Conservation (phyloP, 805 yeast species). For the Torulaspora gathmanii region DNA sequence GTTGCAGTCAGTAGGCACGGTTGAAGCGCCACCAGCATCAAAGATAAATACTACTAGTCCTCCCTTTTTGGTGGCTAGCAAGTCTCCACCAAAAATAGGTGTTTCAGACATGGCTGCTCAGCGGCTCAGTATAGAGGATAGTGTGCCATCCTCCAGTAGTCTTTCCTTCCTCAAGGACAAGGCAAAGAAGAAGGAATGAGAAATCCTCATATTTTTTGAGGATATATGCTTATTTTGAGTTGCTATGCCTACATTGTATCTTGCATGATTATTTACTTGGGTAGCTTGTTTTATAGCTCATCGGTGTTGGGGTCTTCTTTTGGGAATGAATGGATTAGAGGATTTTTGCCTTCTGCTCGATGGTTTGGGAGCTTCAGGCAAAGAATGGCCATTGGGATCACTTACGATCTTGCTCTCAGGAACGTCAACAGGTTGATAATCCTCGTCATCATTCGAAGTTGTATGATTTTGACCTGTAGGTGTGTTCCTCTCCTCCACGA, state of each 20-base stretch:
- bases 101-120: slow-evolving; percentile 14
- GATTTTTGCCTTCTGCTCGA: slow-evolving; percentile 13
- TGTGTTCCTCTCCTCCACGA: neutral
- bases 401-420: neutral
- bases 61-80: slow-evolving; percentile 17
- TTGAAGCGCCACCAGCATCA: slow-evolving; percentile 1
- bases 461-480: neutral
- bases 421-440: slow-evolving; percentile 1
- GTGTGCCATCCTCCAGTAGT: slow-evolving; percentile 1
- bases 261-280: neutral
- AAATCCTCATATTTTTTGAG: neutral
- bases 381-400: neutral
- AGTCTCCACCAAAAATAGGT: slow-evolving; percentile 33
- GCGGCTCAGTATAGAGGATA: slow-evolving; percentile 5
- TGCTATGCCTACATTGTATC: neutral
- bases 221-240: neutral
- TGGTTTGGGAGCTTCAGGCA: slow-evolving; percentile 6
- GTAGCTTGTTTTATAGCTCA: slow-evolving; percentile 3
- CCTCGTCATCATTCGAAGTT: neutral
- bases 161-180: slow-evolving; percentile 6
- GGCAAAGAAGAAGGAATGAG: slow-evolving; percentile 8
- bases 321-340: slow-evolving; percentile 27
- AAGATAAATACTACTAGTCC: slow-evolving; percentile 10
- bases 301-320: slow-evolving; percentile 18
- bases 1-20: neutral